Base-by-base conservation (phyloP, 306 rosid species). In the Elaeagnus macrophylla region DNA sequence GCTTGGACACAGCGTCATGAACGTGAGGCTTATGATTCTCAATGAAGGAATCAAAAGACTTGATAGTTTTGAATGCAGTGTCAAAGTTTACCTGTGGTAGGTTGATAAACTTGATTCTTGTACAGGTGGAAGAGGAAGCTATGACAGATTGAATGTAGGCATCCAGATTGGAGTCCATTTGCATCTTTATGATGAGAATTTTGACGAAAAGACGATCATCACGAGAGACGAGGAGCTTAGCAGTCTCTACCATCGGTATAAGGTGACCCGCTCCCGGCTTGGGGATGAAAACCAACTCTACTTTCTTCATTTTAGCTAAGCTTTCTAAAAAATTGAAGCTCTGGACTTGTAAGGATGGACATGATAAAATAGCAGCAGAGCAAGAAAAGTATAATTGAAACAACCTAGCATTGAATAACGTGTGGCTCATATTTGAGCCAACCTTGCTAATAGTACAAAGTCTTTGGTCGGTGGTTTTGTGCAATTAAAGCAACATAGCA, bases 241-340 rank as follows among this genome's bases (percentile, higher is more conserved):
- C 81, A 2, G 75, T 42, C 65, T 78, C 75, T 0, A 75, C 25
- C 5, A 66, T 10, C 6, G 94, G 47, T 0, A 5, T 20, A 0
- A 80, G 52, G 52, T 83, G 93, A 12, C 87, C 69, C 0, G 37
- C n/a, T 0, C 60, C 80, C 0, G 82, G 67, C 35, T 4, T 1
- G 7, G 83, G 81, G 39, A 77, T 63, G 39, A 81, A 53, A 58
- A 70, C 82, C 3, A 83, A 38, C 37, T 65, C 65, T 37, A 62
- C 61, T 7, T 67, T 32, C 41, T 32, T 42, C 54, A 60, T 69
- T 70, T 70, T 55, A 36, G 11, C 9, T 5, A 5, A 25, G 32
- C 3, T 25, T 25, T 25, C 32, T 25, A 3, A 25, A 25, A 25
- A 25, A 25, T n/a, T 25, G 8, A 12, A 7, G 11, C 37, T 17